A percentile compares a stretch with the other conserved stretches of the same genome.
Evolutionary conservation across 176 grass and related monocot genomes (phyloP).

Genomic region (Echinochloa phyllopogon): DNA sequence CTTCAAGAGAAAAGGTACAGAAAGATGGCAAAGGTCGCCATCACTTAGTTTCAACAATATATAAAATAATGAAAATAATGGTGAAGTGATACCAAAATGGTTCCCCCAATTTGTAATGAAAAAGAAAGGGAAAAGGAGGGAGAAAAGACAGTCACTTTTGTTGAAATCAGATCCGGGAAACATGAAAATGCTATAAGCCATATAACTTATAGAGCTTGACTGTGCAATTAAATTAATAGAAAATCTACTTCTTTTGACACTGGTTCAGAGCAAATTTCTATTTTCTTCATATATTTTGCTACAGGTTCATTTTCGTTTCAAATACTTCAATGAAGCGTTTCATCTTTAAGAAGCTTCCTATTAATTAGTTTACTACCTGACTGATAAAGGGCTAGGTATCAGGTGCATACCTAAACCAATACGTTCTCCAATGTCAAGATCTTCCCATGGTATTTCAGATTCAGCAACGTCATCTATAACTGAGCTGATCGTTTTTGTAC

Average conservation of each 20-base stretch:
- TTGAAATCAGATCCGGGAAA: not conserved
- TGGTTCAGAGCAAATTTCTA: not conserved
- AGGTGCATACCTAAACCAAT: constrained; percentile 89
- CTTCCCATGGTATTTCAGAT: constrained; percentile 93
- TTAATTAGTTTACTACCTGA: constrained; percentile 22
- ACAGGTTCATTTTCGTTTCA: constrained; percentile 10
- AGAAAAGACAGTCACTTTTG: not conserved
- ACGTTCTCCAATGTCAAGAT: constrained; percentile 91
- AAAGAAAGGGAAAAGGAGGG: not conserved
- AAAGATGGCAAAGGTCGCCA: not conserved
- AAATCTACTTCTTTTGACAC: constrained; percentile 2
- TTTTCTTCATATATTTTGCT: constrained; percentile 14
- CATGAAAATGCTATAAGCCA: not conserved
- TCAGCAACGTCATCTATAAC: constrained; percentile 77
- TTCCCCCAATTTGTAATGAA: not conserved
- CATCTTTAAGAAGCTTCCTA: not conserved
- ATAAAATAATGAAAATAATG: not conserved
- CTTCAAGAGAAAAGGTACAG: constrained; percentile 1
- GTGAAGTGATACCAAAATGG: not conserved
- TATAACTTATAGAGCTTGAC: not conserved
- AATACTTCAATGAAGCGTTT: constrained; percentile 16
- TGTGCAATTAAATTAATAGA: constrained; percentile 13
- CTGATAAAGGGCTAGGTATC: constrained; percentile 24
- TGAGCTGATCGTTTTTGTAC: constrained; percentile 62
- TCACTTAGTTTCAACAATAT: constrained; percentile 29